These are phyloP conservation scores for Venturiaceae sp. DNA, from an alignment of 2,329 filamentous ascomycete species.

Conservation along the genomic window DNA sequence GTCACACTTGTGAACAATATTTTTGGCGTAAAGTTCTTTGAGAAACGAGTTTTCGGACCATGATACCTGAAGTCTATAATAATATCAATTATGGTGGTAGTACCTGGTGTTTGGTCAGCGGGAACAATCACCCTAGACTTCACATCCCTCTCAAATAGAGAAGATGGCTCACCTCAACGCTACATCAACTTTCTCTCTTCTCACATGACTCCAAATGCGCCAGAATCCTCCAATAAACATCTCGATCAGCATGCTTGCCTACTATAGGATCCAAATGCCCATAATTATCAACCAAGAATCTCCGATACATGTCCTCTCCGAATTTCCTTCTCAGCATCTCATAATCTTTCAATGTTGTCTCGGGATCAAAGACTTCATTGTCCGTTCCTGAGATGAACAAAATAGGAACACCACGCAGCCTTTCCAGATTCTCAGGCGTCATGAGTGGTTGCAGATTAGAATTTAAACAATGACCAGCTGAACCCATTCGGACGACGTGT, in stretches of 20 bases:
- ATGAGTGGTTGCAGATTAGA: slow-evolving; percentile 39
- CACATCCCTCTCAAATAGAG: too few relatives aligned
- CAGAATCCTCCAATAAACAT: too few relatives aligned
- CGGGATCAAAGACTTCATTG: slow-evolving; percentile 18
- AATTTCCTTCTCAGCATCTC: slow-evolving; percentile 15
- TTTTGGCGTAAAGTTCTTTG: too few relatives aligned
- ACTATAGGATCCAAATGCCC: background rate
- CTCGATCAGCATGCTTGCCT: background rate
- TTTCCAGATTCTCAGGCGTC: slow-evolving; percentile 41
- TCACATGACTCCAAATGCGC: too few relatives aligned
- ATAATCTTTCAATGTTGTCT: slow-evolving; percentile 16
- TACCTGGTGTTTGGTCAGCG: too few relatives aligned
- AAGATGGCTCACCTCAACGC: too few relatives aligned
- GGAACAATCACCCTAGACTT: too few relatives aligned
- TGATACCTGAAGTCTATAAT: too few relatives aligned
- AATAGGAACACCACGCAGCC: slow-evolving; percentile 45
- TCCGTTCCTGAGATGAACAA: slow-evolving; percentile 46
- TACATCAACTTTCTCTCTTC: too few relatives aligned
- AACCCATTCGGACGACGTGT: slow-evolving; percentile 48
- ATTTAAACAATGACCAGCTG: slow-evolving; percentile 39
- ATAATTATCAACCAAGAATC: background rate
- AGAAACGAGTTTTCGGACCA: too few relatives aligned
- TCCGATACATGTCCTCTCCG: slow-evolving; percentile 8
- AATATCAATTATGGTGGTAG: too few relatives aligned
- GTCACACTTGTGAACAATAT: too few relatives aligned